Percentiles rank a stretch among this genome's conserved stretches.
Conservation (phyloP, 495 filamentous ascomycete genomes). For the Penicillium maclennaniae region DNA sequence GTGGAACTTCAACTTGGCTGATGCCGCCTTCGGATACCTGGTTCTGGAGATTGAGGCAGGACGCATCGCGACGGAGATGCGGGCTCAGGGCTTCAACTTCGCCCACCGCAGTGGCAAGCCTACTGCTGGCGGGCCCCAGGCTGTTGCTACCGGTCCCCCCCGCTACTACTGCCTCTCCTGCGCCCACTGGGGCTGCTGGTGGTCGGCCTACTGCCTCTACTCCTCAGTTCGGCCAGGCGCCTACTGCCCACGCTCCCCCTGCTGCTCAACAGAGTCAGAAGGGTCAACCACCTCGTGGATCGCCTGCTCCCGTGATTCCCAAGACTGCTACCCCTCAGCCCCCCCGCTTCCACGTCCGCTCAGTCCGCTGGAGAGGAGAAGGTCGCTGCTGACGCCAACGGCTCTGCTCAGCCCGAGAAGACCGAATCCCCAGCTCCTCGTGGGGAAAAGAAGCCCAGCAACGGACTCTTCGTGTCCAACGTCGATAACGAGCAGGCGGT, state of each 20-base stretch:
- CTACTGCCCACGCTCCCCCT: conserved; percentile 30
- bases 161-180: conserved; percentile 40
- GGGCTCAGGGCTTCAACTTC: conserved; percentile 99
- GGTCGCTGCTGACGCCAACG: conserved; percentile 33
- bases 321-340: conserved; percentile 57
- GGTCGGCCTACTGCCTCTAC: conserved; percentile 25
- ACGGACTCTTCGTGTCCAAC: conserved; percentile 80
- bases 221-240: conserved; percentile 44
- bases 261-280: conserved; percentile 39
- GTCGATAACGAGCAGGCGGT: conserved; percentile 73
- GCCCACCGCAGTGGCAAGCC: conserved; percentile 70
- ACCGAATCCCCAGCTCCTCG: conserved; percentile 36
- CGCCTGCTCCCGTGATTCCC: conserved; percentile 49
- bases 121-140: conserved; percentile 35
- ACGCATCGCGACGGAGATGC: conserved; percentile 96
- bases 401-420: conserved; percentile 36
- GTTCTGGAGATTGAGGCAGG: conserved; percentile 92
- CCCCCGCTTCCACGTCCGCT: conserved; percentile 28
- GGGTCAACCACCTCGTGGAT: conserved; percentile 38
- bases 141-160: conserved; percentile 30
- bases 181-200: conserved; percentile 25
- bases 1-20: conserved; percentile 99
- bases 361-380: conserved; percentile 38
- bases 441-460: conserved; percentile 55
- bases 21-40: conserved; percentile 94